Base-by-base conservation (phyloP, 345 rosid species). In the Arabis alpina region DNA sequence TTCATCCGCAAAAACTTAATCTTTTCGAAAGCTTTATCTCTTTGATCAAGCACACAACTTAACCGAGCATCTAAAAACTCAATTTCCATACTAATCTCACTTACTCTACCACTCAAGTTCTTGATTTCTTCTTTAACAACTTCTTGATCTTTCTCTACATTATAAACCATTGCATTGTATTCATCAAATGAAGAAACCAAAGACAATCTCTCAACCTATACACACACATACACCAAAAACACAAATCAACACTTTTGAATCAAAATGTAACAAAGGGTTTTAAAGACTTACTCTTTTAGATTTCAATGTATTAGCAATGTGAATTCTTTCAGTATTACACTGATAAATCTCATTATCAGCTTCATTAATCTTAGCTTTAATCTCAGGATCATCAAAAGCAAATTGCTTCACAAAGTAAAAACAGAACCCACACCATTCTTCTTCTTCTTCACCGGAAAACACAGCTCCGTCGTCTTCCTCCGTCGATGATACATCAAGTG, bases 401-500 rank as follows among this genome's bases (percentile, higher is more conserved):
- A 82, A 72, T 70, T 75, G 80, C 70, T 80, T 86, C 5, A 86
- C 81, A 23, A 91, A 81, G 80, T 84, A 84, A 52, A 86, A 91
- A 74, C 86, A 88, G 39, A 80, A 72, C 42, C 80, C 86, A 61
- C 87, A 88, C 98, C 96, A 88, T 64, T 88, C 96, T 5, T 34
- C 67, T 5, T 76, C 88, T 72, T 91, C 95, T 0, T 80, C 72
- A 51, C 77, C 72, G 19, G 86, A 75, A 55, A 53, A 74, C 71
- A 71, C 83, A 71, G 72, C 76, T 47, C 63, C 84, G 14, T 83
- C 84, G 3, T 73, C 85, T 50, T 82, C 79, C 9, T 25, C 58
- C 49, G 55, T 59, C 41, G 48, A 89, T 67, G 72, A 67, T 4
- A 42, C 55, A 58, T 19, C 23, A 19, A 19, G 23, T 19, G 23